Base-by-base conservation (phyloP, 2,329 filamentous ascomycete species). In the Kalmusia sp. region DNA sequence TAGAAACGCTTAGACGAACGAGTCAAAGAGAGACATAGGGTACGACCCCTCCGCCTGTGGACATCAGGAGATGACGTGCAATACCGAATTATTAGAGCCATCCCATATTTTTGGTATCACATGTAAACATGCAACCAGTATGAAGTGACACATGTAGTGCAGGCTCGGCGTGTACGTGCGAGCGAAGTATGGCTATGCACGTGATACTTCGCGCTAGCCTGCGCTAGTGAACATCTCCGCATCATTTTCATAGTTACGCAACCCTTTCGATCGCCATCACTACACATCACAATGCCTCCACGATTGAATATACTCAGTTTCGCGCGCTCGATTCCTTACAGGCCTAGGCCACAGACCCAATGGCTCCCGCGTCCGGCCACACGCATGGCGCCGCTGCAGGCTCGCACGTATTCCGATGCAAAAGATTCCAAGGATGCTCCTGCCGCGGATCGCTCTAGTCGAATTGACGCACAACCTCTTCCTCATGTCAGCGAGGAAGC, bases 401-500 rank as follows among this genome's bases (percentile, higher is more conserved):
- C 46, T 46, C 70, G 71, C 49, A 44, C 56, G 34, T 72, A 68
- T 52, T 65, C 70, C 14, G 67, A 69, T 51, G 57, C 65, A n/a
- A 67, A 72, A 60, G 62, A 65, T 12, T 19, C 33, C 22, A 57
- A 65, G 56, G 53, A 65, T 52, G 33, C 66, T 62, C 55, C 73
- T 55, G 51, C 64, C 31, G 57, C 61, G 54, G 64, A 71, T 61
- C 58, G 66, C 57, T 61, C 67, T n/a, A 68, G 68, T 48, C 62
- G 63, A 48, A 55, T 61, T 25, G 67, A 71, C 45, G 57, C 69
- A 14, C 59, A 79, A 38, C 65, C 70, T 25, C 73, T 86, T 48
- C 82, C 83, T 35, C 81, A 86, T 75, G 84, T 88, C 25, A 87
- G 82, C 57, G 84, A 89, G 67, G 87, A 90, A 70, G 86, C 86